phyloP scores from a whole-genome alignment of 768 basidiomycete species.

The Naganishia randhawae region DNA sequence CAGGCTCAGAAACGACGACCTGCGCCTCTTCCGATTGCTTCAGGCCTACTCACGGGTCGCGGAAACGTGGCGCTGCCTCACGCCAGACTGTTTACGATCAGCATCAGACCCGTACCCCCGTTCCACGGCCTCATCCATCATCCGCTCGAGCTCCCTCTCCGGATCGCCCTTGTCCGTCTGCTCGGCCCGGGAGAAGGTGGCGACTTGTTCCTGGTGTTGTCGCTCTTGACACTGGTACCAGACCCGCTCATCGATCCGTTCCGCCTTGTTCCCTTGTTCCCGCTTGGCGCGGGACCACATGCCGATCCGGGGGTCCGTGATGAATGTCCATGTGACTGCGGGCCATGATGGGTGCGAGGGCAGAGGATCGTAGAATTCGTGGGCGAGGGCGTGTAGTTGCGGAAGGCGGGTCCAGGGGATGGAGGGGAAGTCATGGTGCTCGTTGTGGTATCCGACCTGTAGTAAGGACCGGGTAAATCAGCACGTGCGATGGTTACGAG shows the following conservation, averaged over 20 bases:
- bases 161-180: background rate
- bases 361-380: conserved; percentile 84
- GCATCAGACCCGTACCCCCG: conserved; percentile 40
- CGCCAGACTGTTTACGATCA: conserved; percentile 28
- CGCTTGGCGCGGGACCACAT: conserved; percentile 85
- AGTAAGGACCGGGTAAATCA: conserved; percentile 20
- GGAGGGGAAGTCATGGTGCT: conserved; percentile 98
- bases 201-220: background rate
- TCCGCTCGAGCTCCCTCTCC: conserved; percentile 23
- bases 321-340: conserved; percentile 90
- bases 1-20: background rate
- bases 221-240: conserved; percentile 41
- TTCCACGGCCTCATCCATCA: conserved; percentile 38
- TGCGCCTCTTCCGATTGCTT: background rate
- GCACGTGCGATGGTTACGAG: background rate
- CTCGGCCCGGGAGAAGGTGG: background rate
- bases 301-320: conserved; percentile 80
- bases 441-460: conserved; percentile 97
- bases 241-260: conserved; percentile 38
- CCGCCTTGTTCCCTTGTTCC: conserved; percentile 35
- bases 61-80: background rate
- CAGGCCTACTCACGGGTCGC: background rate
- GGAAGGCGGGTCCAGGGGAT: conserved; percentile 92
- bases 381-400: conserved; percentile 72
- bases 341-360: conserved; percentile 90